Evolutionary conservation across 2,329 filamentous ascomycete genomes (phyloP).

Genomic region (Tolypocladium endophyticum): DNA sequence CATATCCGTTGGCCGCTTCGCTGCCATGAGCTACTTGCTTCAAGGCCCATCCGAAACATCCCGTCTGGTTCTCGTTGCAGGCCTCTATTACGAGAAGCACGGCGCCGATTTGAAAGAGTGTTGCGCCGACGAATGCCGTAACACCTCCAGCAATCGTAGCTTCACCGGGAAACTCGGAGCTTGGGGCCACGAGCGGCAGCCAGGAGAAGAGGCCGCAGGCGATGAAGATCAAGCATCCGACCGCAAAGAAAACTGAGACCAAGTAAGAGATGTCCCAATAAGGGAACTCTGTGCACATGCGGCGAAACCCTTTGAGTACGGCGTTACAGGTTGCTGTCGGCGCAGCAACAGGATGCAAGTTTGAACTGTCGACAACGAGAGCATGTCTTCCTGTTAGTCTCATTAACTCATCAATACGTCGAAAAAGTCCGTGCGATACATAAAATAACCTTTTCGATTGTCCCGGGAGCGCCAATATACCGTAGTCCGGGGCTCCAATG

Average conservation of each 20-base stretch:
- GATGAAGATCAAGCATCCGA: conserved; percentile 11
- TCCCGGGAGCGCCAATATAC: background rate
- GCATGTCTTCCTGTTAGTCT: background rate
- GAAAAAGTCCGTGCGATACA: background rate
- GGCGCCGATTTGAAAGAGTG: conserved; percentile 47
- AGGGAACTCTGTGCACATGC: conserved; percentile 10
- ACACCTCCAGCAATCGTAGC: conserved; percentile 34
- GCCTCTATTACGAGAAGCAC: conserved; percentile 49
- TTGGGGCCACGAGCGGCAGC: conserved; percentile 44
- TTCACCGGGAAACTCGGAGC: conserved; percentile 34
- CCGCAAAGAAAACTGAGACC: conserved; percentile 9
- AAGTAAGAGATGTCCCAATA: conserved; percentile 13
- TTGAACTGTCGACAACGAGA: background rate
- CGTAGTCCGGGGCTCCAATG: background rate
- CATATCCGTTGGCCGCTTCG: background rate
- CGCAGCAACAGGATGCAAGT: background rate
- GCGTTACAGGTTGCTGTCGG: background rate
- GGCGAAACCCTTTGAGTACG: conserved; percentile 6
- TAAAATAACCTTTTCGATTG: background rate
- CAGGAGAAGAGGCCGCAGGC: conserved; percentile 40
- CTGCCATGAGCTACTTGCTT: background rate
- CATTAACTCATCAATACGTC: background rate
- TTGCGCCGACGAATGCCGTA: conserved; percentile 49
- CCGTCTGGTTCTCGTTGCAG: conserved; percentile 42
- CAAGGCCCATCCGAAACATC: background rate